Evolutionary conservation across 2,329 filamentous ascomycete genomes (phyloP).

Genomic region (Eutypa lata): DNA sequence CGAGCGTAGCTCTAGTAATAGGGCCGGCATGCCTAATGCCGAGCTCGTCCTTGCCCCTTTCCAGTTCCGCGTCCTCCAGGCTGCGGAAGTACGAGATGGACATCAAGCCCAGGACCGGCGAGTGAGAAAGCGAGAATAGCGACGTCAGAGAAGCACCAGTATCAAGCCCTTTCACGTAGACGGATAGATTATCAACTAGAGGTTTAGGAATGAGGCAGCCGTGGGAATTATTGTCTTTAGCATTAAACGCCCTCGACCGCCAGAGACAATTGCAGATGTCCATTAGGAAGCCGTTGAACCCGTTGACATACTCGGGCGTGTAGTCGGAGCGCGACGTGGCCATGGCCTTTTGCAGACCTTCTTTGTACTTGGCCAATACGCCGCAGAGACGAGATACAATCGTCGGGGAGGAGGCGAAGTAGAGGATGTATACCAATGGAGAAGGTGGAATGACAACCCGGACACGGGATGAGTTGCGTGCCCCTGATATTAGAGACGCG

Average conservation of each 20-base stretch:
- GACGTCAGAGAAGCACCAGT: slow-evolving; percentile 42
- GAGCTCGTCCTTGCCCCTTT: slow-evolving; percentile 34
- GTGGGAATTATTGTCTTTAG: slow-evolving; percentile 59
- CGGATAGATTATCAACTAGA: slow-evolving; percentile 42
- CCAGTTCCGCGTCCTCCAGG: slow-evolving; percentile 54
- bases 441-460: slow-evolving; percentile 67
- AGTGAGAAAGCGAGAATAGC: slow-evolving; percentile 58
- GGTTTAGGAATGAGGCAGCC: slow-evolving; percentile 48
- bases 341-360: slow-evolving; percentile 60
- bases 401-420: slow-evolving; percentile 62
- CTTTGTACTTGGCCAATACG: slow-evolving; percentile 70
- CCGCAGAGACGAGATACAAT: slow-evolving; percentile 67
- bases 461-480: slow-evolving; percentile 48
- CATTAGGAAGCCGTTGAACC: slow-evolving; percentile 83
- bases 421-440: slow-evolving; percentile 65
- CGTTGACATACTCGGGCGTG: slow-evolving; percentile 58
- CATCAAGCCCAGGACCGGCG: slow-evolving; percentile 53
- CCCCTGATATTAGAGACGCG: slow-evolving; percentile 53
- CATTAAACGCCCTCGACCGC: slow-evolving; percentile 69
- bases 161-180: slow-evolving; percentile 49
- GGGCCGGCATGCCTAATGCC: slow-evolving; percentile 60
- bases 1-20: slow-evolving; percentile 65
- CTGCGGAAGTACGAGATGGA: slow-evolving; percentile 54
- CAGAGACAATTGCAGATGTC: slow-evolving; percentile 83
- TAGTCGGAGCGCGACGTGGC: slow-evolving; percentile 36